These are phyloP conservation scores for Sarocladium kiliense DNA, from an alignment of 2,329 filamentous ascomycete species.

Conservation along the genomic window DNA sequence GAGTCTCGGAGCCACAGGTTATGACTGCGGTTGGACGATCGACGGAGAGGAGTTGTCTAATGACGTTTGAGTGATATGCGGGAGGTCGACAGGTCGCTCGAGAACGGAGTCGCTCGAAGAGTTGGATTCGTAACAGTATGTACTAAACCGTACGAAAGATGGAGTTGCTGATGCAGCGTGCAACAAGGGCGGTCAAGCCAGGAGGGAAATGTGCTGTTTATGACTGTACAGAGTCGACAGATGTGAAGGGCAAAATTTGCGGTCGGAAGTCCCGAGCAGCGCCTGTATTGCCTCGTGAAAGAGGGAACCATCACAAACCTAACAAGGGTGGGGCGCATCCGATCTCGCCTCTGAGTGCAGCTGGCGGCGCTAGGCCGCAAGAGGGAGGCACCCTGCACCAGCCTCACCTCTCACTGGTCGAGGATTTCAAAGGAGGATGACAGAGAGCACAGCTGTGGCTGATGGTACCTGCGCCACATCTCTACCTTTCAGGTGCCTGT, in stretches of 20 bases:
- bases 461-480: not conserved
- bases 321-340: not conserved
- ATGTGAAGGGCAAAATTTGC: conserved; percentile 3
- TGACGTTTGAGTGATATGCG: conserved; percentile 2
- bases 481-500: not conserved
- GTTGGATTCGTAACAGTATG: not conserved
- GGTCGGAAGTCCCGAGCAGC: not conserved
- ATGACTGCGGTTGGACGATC: not conserved
- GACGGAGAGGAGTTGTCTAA: not conserved
- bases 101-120: not conserved
- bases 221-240: not conserved
- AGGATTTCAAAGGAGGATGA: not conserved
- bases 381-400: not conserved
- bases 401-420: not conserved
- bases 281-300: not conserved
- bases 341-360: not conserved
- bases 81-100: not conserved
- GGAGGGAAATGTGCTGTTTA: not conserved
- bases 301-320: not conserved
- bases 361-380: not conserved
- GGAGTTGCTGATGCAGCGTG: not conserved
- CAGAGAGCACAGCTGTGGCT: not conserved
- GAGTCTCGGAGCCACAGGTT: not conserved
- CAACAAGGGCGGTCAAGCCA: not conserved
- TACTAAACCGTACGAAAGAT: not conserved